Base-by-base conservation (phyloP, 371 early-diverging fungal species). In the Conidiobolus incongruus region DNA sequence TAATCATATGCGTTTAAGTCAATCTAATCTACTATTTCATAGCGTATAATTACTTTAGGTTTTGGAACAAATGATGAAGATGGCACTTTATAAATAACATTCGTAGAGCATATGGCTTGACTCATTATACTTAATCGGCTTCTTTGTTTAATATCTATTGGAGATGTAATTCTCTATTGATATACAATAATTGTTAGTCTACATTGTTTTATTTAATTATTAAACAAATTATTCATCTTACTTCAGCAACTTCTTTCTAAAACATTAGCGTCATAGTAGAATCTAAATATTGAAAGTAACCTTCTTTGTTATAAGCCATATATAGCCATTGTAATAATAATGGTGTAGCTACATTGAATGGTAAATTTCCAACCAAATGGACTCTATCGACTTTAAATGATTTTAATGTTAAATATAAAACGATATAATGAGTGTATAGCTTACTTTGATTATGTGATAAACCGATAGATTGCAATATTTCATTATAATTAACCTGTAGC, bases 191-290 rank as follows among this genome's bases (percentile, higher is more conserved):
- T n/a, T n/a, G n/a, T n/a, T n/a, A n/a, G n/a, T n/a, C n/a, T n/a
- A n/a, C n/a, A n/a, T n/a, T n/a, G n/a, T n/a, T n/a, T n/a, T n/a
- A n/a, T n/a, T n/a, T n/a, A n/a, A n/a, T n/a, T n/a, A n/a, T n/a
- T n/a, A n/a, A n/a, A n/a, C 23, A 37, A 39, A 42, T 24, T 1
- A 30, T 17, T 38, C 8, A 21, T 35, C 20, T 52, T 62, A 72
- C 71, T 50, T 73, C 60, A 11, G 70, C 85, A 6, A 85, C 84
- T 52, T 85, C 85, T 45, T 71, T 74, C 52, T 85, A 84, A 58
- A 85, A 85, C 83, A 83, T 85, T 21, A 85, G 56, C 10, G 81
- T 75, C 78, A 84, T 74, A 40, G 68, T 68, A 4, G 68, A 63
- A 15, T 58, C 51, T 0, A 50, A 21, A 17, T 48, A 26, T 15